phyloP scores from a whole-genome alignment of 345 rosid species.

The Noccaea bulbosa region DNA sequence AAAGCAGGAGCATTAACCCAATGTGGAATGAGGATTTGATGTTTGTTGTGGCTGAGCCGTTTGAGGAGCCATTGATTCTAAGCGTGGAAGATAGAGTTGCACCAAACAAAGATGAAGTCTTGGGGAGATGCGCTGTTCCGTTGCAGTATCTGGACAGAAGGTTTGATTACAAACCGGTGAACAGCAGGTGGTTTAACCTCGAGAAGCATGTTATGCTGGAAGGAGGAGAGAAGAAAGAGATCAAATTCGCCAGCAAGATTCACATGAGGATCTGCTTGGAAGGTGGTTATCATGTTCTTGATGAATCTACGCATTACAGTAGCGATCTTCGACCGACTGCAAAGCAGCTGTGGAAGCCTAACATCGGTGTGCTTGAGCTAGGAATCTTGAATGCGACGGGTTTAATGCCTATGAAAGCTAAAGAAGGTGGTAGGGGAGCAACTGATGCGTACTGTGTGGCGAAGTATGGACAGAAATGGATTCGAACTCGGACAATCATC shows the following conservation, averaged over 20 bases:
- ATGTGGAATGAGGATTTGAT: slow-evolving; percentile 94
- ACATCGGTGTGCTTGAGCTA: slow-evolving; percentile 57
- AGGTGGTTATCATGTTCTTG: slow-evolving; percentile 96
- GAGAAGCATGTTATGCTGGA: slow-evolving; percentile 73
- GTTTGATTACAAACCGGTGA: slow-evolving; percentile 71
- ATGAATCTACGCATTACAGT: slow-evolving; percentile 90
- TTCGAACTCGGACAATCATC: slow-evolving; percentile 83
- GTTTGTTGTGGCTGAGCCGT: slow-evolving; percentile 92
- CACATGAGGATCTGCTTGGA: slow-evolving; percentile 84
- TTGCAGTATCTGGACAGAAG: slow-evolving; percentile 63
- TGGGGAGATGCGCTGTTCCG: slow-evolving; percentile 66
- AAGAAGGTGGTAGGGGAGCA: slow-evolving; percentile 71
- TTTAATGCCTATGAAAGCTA: slow-evolving; percentile 78
- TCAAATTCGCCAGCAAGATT: slow-evolving; percentile 83
- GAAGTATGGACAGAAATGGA: slow-evolving; percentile 95
- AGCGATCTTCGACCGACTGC: slow-evolving; percentile 94
- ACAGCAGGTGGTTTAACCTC: slow-evolving; percentile 73
- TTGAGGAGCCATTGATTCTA: slow-evolving; percentile 77
- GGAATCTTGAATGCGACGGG: slow-evolving; percentile 74
- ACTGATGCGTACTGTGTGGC: slow-evolving; percentile 97
- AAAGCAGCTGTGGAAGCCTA: slow-evolving; percentile 80
- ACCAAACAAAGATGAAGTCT: slow-evolving; percentile 69
- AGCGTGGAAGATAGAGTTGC: slow-evolving; percentile 74
- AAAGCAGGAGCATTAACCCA: slow-evolving; percentile 68
- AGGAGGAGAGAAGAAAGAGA: slow-evolving; percentile 71